phyloP scores from a whole-genome alignment of 805 yeast genomes.

The Ogataea naganishii region DNA sequence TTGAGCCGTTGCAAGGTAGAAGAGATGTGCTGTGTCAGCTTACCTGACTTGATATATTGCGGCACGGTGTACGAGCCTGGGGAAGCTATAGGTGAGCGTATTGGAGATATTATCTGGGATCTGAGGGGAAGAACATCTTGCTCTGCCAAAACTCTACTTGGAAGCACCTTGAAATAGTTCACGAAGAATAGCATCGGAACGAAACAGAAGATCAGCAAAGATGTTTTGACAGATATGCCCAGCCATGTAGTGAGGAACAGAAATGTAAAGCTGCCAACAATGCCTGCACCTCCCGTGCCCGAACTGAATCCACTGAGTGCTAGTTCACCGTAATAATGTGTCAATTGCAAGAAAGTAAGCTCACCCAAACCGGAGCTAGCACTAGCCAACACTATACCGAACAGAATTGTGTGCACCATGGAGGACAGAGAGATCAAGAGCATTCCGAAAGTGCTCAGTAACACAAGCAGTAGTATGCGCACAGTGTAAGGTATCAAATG shows the following conservation, averaged over 20 bases:
- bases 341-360: conserved; percentile 75
- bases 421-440: conserved; percentile 42
- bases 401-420: conserved; percentile 31
- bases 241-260: conserved; percentile 66
- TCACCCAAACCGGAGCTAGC: conserved; percentile 87
- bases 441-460: conserved; percentile 69
- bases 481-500: conserved; percentile 51
- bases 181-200: conserved; percentile 21
- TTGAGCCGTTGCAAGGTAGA: conserved; percentile 25
- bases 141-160: conserved; percentile 6
- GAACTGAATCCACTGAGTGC: conserved; percentile 82
- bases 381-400: conserved; percentile 77
- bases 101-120: background rate
- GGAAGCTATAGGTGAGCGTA: too few species aligned
- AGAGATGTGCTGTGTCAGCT: conserved; percentile 11
- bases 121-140: background rate
- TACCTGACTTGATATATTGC: conserved; percentile 1
- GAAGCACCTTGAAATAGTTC: conserved; percentile 19
- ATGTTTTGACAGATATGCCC: conserved; percentile 40
- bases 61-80: too few species aligned
- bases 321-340: conserved; percentile 56
- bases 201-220: conserved; percentile 48
- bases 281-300: conserved; percentile 96
- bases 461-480: conserved; percentile 48
- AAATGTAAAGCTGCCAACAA: conserved; percentile 69